Base-by-base conservation (phyloP, 2,329 filamentous ascomycete species). In the Leptodontidium sp. region DNA sequence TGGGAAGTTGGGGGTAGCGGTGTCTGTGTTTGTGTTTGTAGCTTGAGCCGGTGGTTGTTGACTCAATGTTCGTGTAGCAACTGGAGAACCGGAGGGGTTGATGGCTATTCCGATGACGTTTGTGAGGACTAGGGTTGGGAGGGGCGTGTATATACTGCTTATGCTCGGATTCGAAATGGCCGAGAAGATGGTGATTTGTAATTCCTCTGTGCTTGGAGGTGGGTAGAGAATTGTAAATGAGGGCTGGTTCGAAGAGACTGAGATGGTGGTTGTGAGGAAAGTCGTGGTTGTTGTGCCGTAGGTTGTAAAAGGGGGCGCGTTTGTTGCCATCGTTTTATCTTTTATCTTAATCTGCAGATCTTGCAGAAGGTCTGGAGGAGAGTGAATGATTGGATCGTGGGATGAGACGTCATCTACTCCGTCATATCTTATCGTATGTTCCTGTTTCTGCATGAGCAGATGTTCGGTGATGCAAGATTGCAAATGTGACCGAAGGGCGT, bases 71-170 rank as follows among this genome's bases (percentile, higher is more conserved):
- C 26, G 55, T 2, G 71, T 73, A 2, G 26, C 50, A 4, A 72
- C n/a, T 2, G 65, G 32, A 15, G 17, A 32, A 2, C 63, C 67
- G 40, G 64, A 53, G 2, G 59, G 50, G 43, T 61, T 70, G 17
- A 68, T 38, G 11, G 70, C 49, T 4, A 72, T 53, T 1, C 61
- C 73, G 5, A 70, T 64, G 1, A 72, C 64, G 15, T 72, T 52
- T 32, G 73, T 75, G 5, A 74, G 43, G 1, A 72, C 68, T 15
- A 71, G 35, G 2, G 71, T 29, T 15, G 68, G 69, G 2, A 71
- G 40, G 2, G 59, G 15, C n/a, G 53, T 47, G 6, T 52, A 52
- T 35, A 40, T 35, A 26, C 8, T 57, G 9, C 43, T 15, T 17
- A 7, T 52, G 9, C 43, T 15, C 17, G 45, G 64, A 55, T 61